phyloP scores from a whole-genome alignment of 2,329 filamentous ascomycete species.

The Botryotinia calthae region DNA sequence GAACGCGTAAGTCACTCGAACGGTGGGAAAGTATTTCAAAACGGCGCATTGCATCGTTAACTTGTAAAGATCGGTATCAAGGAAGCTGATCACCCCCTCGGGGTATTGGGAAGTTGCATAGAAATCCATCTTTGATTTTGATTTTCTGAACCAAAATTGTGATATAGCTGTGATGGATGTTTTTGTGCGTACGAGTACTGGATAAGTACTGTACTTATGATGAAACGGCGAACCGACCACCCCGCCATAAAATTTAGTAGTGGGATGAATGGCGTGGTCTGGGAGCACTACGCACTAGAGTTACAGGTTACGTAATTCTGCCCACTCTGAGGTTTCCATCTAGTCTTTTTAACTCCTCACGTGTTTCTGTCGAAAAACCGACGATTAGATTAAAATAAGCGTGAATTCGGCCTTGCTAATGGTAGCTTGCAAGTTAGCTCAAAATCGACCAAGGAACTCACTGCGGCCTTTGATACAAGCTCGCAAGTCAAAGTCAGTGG shows the following conservation, averaged over 20 bases:
- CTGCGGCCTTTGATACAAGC: not conserved
- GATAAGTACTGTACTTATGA: not conserved
- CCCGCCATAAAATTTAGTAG: not conserved
- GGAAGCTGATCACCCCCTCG: constrained; percentile 76
- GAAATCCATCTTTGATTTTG: constrained; percentile 65
- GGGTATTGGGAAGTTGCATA: constrained; percentile 65
- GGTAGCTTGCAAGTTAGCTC: not conserved
- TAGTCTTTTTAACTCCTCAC: not conserved
- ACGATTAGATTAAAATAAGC: too few species aligned
- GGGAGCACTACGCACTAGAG: not conserved
- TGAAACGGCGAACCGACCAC: not conserved
- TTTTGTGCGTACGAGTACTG: not conserved
- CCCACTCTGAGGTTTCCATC: not conserved
- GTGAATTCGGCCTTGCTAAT: too few species aligned
- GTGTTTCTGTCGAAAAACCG: not conserved
- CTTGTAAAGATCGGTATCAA: constrained; percentile 83
- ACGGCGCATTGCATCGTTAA: constrained; percentile 98
- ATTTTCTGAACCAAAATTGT: constrained; percentile 31
- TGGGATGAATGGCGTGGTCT: not conserved
- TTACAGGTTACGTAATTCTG: not conserved
- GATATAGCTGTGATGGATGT: constrained; percentile 41
- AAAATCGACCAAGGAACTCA: not conserved
- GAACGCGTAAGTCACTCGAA: constrained; percentile 85
- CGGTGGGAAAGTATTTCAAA: constrained; percentile 82
- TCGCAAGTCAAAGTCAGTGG: not conserved